Conservation (phyloP, 768 basidiomycete genomes). For the Hygrophorus pudorinus region DNA sequence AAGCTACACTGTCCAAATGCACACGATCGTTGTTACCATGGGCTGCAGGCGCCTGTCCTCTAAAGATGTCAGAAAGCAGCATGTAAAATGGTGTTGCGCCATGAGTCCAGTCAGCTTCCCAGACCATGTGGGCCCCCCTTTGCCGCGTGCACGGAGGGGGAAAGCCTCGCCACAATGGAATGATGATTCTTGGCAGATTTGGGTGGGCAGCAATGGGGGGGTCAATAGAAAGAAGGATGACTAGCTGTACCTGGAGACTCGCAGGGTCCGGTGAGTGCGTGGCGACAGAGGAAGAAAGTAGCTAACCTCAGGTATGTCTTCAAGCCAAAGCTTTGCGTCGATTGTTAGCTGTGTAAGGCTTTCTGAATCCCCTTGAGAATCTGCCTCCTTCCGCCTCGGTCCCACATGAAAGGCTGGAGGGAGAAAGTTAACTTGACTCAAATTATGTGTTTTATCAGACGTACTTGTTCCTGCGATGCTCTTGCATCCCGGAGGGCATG, state of each 20-base stretch:
- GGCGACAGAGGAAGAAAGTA: too few species aligned
- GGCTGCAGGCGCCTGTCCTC: constrained; percentile 9
- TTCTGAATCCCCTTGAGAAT: too few species aligned
- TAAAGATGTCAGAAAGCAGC: constrained; percentile 13
- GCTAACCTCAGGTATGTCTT: too few species aligned
- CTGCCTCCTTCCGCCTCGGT: too few species aligned
- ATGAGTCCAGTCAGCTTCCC: constrained; percentile 13
- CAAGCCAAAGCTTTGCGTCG: too few species aligned
- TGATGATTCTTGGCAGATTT: constrained; percentile 7
- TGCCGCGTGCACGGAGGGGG: constrained; percentile 1
- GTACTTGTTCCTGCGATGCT: too few species aligned
- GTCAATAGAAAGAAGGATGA: constrained; percentile 12
- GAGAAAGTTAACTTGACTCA: too few species aligned
- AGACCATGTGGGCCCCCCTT: constrained; percentile 9
- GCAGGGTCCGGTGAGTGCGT: too few species aligned
- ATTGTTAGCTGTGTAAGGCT: too few species aligned
- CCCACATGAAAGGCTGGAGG: too few species aligned
- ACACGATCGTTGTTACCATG: constrained; percentile 10
- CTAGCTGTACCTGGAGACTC: constrained; percentile 14
- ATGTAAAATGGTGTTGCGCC: constrained; percentile 9
- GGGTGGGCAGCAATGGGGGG: constrained; percentile 7
- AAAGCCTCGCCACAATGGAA: constrained; percentile 9
- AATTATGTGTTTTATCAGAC: too few species aligned
- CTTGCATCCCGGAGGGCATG: too few species aligned
- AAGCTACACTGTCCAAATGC: constrained; percentile 7